These are phyloP conservation scores for Phyllosticta citribraziliensis DNA, from an alignment of 2,329 filamentous ascomycete genomes.

Conservation along the genomic window DNA sequence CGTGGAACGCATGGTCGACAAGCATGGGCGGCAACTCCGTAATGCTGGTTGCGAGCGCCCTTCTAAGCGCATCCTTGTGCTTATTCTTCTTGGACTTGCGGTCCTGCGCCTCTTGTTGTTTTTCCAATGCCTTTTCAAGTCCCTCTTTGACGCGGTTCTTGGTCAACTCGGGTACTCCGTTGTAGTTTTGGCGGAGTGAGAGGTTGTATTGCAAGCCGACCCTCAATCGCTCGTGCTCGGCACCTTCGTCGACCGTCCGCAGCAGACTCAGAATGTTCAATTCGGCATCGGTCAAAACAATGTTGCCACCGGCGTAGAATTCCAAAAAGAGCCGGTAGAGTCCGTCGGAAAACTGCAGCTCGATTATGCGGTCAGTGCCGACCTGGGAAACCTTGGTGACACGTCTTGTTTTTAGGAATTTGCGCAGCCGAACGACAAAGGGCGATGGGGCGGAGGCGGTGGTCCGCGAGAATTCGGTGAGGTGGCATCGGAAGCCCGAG, in stretches of 20 bases:
- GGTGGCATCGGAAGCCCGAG: constrained; percentile 89
- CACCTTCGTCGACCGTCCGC: constrained; percentile 68
- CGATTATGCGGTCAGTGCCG: constrained; percentile 86
- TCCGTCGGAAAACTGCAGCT: constrained; percentile 88
- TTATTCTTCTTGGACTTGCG: constrained; percentile 65
- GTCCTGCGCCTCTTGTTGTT: constrained; percentile 41
- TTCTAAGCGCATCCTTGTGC: constrained; percentile 64
- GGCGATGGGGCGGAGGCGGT: constrained; percentile 74
- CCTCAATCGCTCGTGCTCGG: constrained; percentile 73
- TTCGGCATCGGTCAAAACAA: constrained; percentile 80
- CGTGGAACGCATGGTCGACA: constrained; percentile 72
- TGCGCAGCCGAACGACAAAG: constrained; percentile 78
- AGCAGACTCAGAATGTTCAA: constrained; percentile 73
- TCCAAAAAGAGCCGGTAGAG: constrained; percentile 80
- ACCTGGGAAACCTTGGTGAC: constrained; percentile 75
- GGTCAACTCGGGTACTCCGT: constrained; percentile 64
- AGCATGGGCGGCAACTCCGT: constrained; percentile 82
- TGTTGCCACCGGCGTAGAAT: constrained; percentile 93
- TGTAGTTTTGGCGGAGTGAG: constrained; percentile 74
- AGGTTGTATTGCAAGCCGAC: constrained; percentile 71
- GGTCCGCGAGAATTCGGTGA: constrained; percentile 82
- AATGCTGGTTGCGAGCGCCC: constrained; percentile 72
- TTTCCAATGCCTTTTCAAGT: constrained; percentile 56
- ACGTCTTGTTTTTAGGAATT: constrained; percentile 76
- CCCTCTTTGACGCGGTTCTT: constrained; percentile 60